These are phyloP conservation scores for Neoboletus subvelutipes DNA, from an alignment of 768 basidiomycete species.

Conservation along the genomic window DNA sequence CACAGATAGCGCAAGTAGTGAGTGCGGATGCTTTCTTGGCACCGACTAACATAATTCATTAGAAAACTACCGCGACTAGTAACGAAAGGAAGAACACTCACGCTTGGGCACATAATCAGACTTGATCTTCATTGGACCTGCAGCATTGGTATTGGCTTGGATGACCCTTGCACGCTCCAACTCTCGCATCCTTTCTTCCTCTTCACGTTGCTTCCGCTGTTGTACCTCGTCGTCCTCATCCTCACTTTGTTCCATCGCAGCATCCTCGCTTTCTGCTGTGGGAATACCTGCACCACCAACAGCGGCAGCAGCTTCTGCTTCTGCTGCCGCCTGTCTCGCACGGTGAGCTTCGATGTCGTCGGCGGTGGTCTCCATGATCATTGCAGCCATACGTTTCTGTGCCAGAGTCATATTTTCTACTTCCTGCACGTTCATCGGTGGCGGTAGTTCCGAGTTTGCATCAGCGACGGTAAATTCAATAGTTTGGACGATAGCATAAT, in stretches of 20 bases:
- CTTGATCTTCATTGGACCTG: slow-evolving; percentile 88
- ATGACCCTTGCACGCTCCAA: slow-evolving; percentile 76
- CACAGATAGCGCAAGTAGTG: slow-evolving; percentile 90
- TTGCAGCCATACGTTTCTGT: slow-evolving; percentile 96
- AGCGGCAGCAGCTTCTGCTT: slow-evolving; percentile 81
- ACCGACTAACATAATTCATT: slow-evolving; percentile 50
- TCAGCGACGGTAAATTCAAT: slow-evolving; percentile 97
- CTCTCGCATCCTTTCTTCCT: slow-evolving; percentile 68
- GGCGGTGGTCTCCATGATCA: slow-evolving; percentile 94
- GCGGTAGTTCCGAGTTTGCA: slow-evolving; percentile 85
- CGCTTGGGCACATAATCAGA: slow-evolving; percentile 95
- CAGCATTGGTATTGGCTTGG: slow-evolving; percentile 74
- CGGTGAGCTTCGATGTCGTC: slow-evolving; percentile 84
- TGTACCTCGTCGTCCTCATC: slow-evolving; percentile 73
- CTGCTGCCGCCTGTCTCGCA: slow-evolving; percentile 80
- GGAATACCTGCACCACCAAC: slow-evolving; percentile 60
- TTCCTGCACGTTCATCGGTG: slow-evolving; percentile 95
- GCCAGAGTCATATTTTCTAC: slow-evolving; percentile 95
- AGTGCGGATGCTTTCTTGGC: slow-evolving; percentile 60
- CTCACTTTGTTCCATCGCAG: slow-evolving; percentile 78
- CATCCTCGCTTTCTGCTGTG: slow-evolving; percentile 50
- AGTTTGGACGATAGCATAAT: slow-evolving; percentile 96
- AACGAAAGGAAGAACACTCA: slow-evolving; percentile 41
- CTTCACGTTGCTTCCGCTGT: slow-evolving; percentile 58
- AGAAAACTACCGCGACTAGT: slow-evolving; percentile 2